Evolutionary conservation across 2,329 filamentous ascomycete genomes (phyloP), one percentile per base, ranked within the genome.

Genomic region (Talaromyces sp.): DNA sequence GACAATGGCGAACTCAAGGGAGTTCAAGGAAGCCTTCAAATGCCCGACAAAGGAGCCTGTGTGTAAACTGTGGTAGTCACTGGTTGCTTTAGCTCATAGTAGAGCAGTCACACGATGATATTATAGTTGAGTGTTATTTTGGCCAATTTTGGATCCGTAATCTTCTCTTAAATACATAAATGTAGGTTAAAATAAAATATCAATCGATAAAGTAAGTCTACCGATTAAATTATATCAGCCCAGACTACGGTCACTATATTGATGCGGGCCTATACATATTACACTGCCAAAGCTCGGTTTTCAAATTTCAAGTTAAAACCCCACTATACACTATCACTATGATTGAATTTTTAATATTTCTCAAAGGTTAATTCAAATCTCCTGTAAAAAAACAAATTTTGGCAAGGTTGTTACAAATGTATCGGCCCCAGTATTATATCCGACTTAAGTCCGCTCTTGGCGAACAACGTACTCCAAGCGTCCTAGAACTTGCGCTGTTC

Each of bases 21-120:
- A 85, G 19, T 91, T 91, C 69, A 82, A 80, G 61, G 83, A 89
- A 70, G 85, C 84, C 10, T 91, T 90, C 71, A 77, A 83, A 53
- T 91, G 88, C 69, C 80, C 83, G 17, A 77, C 76, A 2, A 88
- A 86, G 75, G 81, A 89, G 70, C 87, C 87, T 0, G 83, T 81
- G 32, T 91, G 88, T 71, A 84, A 90, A 73, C 74, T 91, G 60
- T 90, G 88, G 87, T 91, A 81, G 67, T 31, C 56, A 38, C 27
- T 19, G 21, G 49, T 52, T 29, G 19, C 24, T 11, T 46, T 24
- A 29, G 24, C 24, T 29, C 49, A 27, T 52, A 29, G 21, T 52
- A 52, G 49, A 46, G 26, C 14, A 3, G 11, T 26, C 31, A 52
- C 13, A 50, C 26, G 17, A 52, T 29, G 49, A 52, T 17, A 27